Evolutionary conservation across 2,329 filamentous ascomycete species (phyloP).

Genomic region (Chaetomium olivaceum): DNA sequence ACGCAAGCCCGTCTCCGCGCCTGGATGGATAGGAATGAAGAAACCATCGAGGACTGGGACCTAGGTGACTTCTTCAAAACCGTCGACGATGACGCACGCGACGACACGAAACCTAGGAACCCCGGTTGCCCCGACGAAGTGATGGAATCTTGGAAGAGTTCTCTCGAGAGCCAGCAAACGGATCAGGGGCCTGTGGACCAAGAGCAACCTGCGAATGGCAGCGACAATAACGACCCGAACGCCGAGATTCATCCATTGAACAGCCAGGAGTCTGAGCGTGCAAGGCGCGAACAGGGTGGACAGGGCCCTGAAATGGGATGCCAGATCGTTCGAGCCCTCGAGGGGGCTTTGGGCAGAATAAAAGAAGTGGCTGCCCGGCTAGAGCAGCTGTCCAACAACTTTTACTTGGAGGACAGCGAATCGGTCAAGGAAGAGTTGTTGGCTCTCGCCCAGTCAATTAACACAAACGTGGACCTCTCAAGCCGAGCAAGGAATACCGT

Average conservation of each 20-base stretch:
- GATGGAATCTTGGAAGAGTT: background rate
- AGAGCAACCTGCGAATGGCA: too few species aligned
- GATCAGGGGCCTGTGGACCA: too few species aligned
- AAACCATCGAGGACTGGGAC: background rate
- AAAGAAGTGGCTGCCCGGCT: background rate
- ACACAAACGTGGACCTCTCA: background rate
- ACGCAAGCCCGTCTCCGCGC: background rate
- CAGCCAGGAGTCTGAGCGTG: too few species aligned
- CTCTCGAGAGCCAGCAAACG: too few species aligned
- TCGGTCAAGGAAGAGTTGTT: background rate
- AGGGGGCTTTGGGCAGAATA: background rate
- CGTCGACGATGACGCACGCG: background rate
- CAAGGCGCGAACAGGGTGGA: background rate
- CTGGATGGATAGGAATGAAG: background rate
- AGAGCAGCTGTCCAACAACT: background rate
- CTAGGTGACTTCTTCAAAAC: constrained; percentile 1
- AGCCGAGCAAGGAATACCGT: background rate
- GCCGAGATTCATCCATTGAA: too few species aligned
- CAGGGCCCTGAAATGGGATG: background rate
- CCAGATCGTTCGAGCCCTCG: background rate
- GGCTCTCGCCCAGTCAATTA: background rate
- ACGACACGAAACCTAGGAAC: background rate
- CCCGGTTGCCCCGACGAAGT: background rate
- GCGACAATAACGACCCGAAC: too few species aligned
- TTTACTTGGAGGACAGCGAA: background rate